Evolutionary conservation across 2,329 filamentous ascomycete genomes (phyloP).

Genomic region (Stromatinia cepivora): DNA sequence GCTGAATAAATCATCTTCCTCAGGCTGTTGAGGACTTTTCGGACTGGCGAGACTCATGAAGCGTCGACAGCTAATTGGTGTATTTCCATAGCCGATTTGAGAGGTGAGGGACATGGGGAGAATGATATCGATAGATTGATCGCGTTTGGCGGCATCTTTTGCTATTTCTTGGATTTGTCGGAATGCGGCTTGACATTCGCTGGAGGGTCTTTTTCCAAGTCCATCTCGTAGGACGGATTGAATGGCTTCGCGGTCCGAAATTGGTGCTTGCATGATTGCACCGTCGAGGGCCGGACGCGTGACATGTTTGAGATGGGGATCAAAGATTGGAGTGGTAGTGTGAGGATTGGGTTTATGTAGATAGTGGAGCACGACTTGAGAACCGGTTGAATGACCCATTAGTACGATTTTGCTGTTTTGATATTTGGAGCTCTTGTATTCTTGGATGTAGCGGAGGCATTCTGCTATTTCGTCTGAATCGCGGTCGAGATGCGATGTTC

Average conservation of each 20-base stretch:
- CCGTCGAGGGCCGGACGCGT: conserved; percentile 53
- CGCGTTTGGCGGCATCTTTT: conserved; percentile 35
- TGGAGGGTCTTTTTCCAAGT: conserved; percentile 38
- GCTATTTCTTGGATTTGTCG: conserved; percentile 44
- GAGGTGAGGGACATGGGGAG: conserved; percentile 41
- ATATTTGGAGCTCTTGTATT: conserved; percentile 38
- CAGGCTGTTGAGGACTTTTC: conserved; percentile 50
- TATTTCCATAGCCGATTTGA: conserved; percentile 39
- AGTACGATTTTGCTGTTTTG: conserved; percentile 54
- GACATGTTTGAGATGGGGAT: conserved; percentile 32
- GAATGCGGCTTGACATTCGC: conserved; percentile 22
- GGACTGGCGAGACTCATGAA: conserved; percentile 50
- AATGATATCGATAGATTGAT: conserved; percentile 38
- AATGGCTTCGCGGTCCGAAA: conserved; percentile 59
- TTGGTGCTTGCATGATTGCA: conserved; percentile 62
- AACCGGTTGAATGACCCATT: conserved; percentile 69
- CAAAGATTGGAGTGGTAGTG: conserved; percentile 17
- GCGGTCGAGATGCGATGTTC: conserved; percentile 43
- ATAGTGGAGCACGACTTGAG: conserved; percentile 66
- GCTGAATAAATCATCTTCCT: conserved; percentile 66
- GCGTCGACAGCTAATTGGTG: conserved; percentile 38
- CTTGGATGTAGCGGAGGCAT: conserved; percentile 39
- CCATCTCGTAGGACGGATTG: conserved; percentile 42
- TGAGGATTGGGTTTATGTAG: conserved; percentile 48
- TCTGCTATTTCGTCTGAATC: conserved; percentile 43